These are phyloP conservation scores for Chrysochromulina parva DNA, from an alignment of 78 protist species.

Conservation along the genomic window DNA sequence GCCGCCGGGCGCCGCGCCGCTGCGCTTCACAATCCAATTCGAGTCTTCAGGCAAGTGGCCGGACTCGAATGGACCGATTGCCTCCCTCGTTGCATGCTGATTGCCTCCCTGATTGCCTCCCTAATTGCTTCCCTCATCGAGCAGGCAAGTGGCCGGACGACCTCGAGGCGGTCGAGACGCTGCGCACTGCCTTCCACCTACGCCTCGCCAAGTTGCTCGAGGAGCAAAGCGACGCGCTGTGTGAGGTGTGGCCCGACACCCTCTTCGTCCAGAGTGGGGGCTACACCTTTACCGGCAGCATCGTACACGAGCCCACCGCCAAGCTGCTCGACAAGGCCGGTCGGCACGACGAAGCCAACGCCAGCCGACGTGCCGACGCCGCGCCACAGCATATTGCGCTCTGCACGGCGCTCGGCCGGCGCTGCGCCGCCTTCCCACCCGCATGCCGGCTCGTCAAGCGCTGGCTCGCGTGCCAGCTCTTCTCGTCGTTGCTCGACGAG, in stretches of 20 bases:
- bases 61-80: too few species aligned
- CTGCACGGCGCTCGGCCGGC: background rate
- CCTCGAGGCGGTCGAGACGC: background rate
- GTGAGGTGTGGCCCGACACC: background rate
- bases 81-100: too few species aligned
- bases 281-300: background rate
- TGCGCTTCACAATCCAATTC: background rate
- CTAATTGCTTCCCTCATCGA: too few species aligned
- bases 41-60: background rate
- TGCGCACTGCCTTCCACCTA: background rate
- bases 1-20: background rate
- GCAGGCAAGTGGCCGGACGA: conserved; percentile 23
- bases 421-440: background rate
- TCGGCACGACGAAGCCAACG: background rate
- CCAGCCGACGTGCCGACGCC: background rate
- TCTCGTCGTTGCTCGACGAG: background rate
- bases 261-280: background rate
- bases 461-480: background rate
- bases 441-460: background rate
- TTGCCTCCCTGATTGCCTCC: too few species aligned
- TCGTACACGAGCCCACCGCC: background rate
- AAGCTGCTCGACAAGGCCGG: background rate
- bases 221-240: background rate
- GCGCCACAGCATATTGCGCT: background rate
- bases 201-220: background rate